Evolutionary conservation across 352 stramenopile species (phyloP).

Genomic region (Pythium rhizo-oryzae): DNA sequence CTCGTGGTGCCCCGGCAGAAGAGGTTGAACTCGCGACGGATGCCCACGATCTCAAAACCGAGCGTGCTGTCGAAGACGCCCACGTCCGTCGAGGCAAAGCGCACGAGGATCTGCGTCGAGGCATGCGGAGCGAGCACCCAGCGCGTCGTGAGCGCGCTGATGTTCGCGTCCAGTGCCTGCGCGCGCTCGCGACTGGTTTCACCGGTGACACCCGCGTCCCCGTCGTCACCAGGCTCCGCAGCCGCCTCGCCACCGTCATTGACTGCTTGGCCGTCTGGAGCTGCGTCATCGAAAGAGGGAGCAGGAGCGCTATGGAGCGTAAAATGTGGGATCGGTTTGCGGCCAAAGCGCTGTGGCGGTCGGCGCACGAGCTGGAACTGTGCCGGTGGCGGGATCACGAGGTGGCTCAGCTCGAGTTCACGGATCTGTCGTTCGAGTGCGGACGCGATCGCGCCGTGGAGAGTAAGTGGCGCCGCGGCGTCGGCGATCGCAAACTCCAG

Average conservation of each 20-base stretch:
- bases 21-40: constrained; percentile 83
- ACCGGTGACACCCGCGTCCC: neutral
- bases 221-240: neutral
- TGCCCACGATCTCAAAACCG: constrained; percentile 91
- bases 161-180: neutral
- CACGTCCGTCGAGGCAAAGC: constrained; percentile 79
- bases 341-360: constrained; percentile 60
- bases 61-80: constrained; percentile 84
- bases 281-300: neutral
- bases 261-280: neutral
- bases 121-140: constrained; percentile 85
- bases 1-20: constrained; percentile 79
- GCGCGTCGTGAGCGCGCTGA: constrained; percentile 31
- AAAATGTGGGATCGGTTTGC: constrained; percentile 65
- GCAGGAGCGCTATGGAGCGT: constrained; percentile 32
- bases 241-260: neutral
- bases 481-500: constrained; percentile 62
- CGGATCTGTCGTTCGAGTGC: constrained; percentile 66
- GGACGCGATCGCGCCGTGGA: constrained; percentile 57
- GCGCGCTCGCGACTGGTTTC: constrained; percentile 1
- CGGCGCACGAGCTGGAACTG: constrained; percentile 83
- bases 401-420: constrained; percentile 62
- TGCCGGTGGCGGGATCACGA: constrained; percentile 55
- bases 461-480: constrained; percentile 44
- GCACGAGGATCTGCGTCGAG: constrained; percentile 67